phyloP scores from a whole-genome alignment of 2,329 filamentous ascomycete species.

The Alternaria triticina region DNA sequence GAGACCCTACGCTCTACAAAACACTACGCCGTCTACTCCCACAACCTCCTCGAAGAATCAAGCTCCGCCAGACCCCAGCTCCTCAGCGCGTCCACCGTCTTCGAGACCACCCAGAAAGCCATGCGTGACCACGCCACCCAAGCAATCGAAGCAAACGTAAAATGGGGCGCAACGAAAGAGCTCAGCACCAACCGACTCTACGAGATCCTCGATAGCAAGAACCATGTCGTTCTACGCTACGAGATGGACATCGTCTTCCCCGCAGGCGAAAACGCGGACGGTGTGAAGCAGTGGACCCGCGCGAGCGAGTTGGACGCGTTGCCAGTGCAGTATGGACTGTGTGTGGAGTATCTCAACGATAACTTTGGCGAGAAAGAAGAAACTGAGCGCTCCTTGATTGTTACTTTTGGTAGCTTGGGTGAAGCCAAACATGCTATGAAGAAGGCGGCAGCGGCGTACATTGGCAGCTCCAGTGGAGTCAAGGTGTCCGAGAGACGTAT shows the following conservation, averaged over 20 bases:
- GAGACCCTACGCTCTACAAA: not conserved
- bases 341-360: not conserved
- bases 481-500: not conserved
- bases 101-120: not conserved
- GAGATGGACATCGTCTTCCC: slow-evolving; percentile 1
- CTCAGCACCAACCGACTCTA: not conserved
- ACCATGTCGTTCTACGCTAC: slow-evolving; percentile 1
- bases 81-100: not conserved
- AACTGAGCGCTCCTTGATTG: not conserved
- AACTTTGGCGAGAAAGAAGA: not conserved
- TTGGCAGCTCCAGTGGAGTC: not conserved
- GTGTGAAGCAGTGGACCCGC: not conserved
- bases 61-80: not conserved
- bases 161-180: slow-evolving; percentile 6
- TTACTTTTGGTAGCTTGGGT: not conserved
- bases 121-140: slow-evolving; percentile 3
- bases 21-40: slow-evolving; percentile 2
- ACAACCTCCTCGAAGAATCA: not conserved
- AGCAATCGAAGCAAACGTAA: not conserved
- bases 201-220: not conserved
- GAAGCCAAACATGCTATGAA: slow-evolving; percentile 10
- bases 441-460: not conserved
- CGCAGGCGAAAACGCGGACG: not conserved
- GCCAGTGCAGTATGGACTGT: slow-evolving; percentile 4
- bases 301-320: not conserved